Evolutionary conservation across 108 stramenopile genomes (phyloP), one percentile per base, ranked within the genome.

Genomic region (Cyclostephanos invisitatus): DNA sequence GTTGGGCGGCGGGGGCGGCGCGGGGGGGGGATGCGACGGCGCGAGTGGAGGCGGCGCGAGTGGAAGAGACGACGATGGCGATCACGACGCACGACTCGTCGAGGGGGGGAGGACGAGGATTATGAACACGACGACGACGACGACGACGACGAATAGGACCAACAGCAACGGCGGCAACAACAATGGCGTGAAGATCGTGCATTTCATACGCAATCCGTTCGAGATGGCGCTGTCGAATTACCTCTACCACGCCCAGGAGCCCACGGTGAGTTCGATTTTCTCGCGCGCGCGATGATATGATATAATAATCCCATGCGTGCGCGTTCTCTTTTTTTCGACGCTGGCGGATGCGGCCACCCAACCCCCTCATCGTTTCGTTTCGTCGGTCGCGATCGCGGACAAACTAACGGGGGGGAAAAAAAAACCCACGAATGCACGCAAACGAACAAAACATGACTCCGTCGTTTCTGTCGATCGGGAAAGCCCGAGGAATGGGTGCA

Each of bases 161-260:
- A 40, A 32, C 32, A 32, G 2, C 32, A 32, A 32, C 32, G 4
- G n/a, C 18, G n/a, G n/a, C n/a, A 53, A 18, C 7, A 53, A 17
- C 18, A 20, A 8, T 7, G 64, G 62, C 36, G 55, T 72, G 21
- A 82, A 82, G 53, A 74, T 82, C 24, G 54, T 82, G 6, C 81
- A 82, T 57, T 78, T 82, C 22, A 67, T 82, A n/a, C 49, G 81
- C 9, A 74, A 78, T 46, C 81, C 81, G 12, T 82, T 67, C 49
- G 64, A 74, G 21, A 82, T 82, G 81, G 72, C 74, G 11, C 5
- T 78, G 29, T 67, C 63, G 18, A 82, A 82, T 48, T 82, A 74
- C 61, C 57, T 78, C 22, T 82, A 82, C 35, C 81, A 82, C 38
- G 66, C 81, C 7, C 77, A 73, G 20, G 72, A 82, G 11, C 81